phyloP scores from a whole-genome alignment of 495 filamentous ascomycete genomes.

The Penicillium bovifimosum region DNA sequence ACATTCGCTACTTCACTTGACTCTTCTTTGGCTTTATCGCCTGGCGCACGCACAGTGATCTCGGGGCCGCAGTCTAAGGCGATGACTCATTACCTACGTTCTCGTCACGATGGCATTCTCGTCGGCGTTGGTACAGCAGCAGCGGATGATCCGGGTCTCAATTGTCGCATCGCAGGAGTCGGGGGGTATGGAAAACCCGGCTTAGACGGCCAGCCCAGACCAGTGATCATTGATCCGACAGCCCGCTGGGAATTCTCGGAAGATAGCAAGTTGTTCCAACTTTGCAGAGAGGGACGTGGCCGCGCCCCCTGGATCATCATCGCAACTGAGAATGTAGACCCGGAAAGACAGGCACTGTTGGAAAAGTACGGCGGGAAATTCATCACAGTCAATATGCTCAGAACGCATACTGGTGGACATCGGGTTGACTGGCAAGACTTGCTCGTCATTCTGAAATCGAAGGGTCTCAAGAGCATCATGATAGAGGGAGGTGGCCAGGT shows the following conservation, averaged over 20 bases:
- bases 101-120: constrained; percentile 75
- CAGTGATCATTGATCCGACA: constrained; percentile 71
- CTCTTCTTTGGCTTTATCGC: constrained; percentile 63
- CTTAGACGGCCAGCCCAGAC: constrained; percentile 59
- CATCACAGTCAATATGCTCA: constrained; percentile 26
- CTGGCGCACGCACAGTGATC: constrained; percentile 68
- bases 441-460: constrained; percentile 43
- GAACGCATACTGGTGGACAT: constrained; percentile 11
- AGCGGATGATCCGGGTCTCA: constrained; percentile 79
- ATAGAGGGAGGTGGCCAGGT: constrained; percentile 77
- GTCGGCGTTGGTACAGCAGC: constrained; percentile 82
- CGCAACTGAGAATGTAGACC: constrained; percentile 21
- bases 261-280: constrained; percentile 56
- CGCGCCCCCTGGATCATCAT: constrained; percentile 65
- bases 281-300: constrained; percentile 58
- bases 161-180: constrained; percentile 60
- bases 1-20: constrained; percentile 90
- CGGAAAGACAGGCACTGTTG: constrained; percentile 27
- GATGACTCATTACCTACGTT: constrained; percentile 89
- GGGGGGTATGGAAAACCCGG: constrained; percentile 45
- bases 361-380: constrained; percentile 44
- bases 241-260: constrained; percentile 58
- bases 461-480: constrained; percentile 74
- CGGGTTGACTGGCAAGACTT: constrained; percentile 57
- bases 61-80: constrained; percentile 79